Conservation (phyloP, 495 filamentous ascomycete species). For the Penicillium herquei region DNA sequence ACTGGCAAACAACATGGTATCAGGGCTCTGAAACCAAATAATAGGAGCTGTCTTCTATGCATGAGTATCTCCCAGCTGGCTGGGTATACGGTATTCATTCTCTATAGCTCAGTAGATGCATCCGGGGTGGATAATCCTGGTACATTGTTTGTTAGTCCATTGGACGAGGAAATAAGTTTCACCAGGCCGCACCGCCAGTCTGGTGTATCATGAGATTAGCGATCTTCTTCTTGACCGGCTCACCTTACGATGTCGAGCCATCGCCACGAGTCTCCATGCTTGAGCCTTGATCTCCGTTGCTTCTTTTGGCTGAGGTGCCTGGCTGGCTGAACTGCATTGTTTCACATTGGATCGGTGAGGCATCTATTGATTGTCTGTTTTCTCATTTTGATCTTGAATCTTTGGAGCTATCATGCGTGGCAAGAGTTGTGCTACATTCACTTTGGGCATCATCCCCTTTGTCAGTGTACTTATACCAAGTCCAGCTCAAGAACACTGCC, state of each 20-base stretch:
- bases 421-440: slow-evolving; percentile 1
- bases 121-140: not conserved
- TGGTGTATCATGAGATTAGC: not conserved
- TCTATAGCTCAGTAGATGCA: not conserved
- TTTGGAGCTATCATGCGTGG: slow-evolving; percentile 7
- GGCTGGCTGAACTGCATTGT: too few relatives aligned
- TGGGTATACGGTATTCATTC: not conserved
- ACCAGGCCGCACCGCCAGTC: not conserved
- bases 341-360: not conserved
- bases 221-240: not conserved
- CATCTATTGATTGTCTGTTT: not conserved
- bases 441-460: not conserved
- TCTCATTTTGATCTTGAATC: not conserved
- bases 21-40: slow-evolving; percentile 12
- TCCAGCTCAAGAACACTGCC: not conserved
- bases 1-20: slow-evolving; percentile 4
- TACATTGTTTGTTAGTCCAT: slow-evolving; percentile 1
- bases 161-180: not conserved
- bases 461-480: not conserved
- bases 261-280: too few relatives aligned
- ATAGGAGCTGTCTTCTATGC: not conserved
- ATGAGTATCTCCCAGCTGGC: slow-evolving; percentile 9
- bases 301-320: not conserved
- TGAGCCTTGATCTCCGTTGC: too few relatives aligned
- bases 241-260: too few relatives aligned